Conservation (phyloP, 2,329 filamentous ascomycete genomes). For the Xylariaceae sp. region DNA sequence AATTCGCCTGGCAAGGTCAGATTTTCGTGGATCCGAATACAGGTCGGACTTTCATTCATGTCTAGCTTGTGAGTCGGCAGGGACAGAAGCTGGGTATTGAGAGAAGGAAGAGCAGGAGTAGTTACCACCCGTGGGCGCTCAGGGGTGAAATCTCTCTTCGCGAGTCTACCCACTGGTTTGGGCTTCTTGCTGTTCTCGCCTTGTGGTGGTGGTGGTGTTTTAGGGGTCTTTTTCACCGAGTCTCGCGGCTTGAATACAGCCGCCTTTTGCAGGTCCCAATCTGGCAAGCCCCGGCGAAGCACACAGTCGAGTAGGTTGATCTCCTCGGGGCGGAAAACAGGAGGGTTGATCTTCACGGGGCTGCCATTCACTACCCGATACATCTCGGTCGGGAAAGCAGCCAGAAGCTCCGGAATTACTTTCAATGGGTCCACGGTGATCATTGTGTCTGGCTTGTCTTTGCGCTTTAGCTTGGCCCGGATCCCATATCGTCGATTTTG, state of each 20-base stretch:
- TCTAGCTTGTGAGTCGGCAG: constrained; percentile 2
- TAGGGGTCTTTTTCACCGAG: neutral
- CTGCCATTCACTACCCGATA: constrained; percentile 13
- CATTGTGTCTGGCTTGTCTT: constrained; percentile 10
- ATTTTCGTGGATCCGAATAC: constrained; percentile 14
- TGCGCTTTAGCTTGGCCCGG: constrained; percentile 16
- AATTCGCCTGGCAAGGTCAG: constrained; percentile 25
- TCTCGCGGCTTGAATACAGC: neutral
- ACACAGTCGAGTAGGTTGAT: constrained; percentile 26
- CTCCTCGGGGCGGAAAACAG: constrained; percentile 23
- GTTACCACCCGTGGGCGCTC: neutral
- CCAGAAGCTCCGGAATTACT: constrained; percentile 28
- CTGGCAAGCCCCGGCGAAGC: constrained; percentile 10
- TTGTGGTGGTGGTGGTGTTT: constrained; percentile 18
- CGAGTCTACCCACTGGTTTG: neutral
- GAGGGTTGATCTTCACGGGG: constrained; percentile 14
- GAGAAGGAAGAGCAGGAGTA: neutral
- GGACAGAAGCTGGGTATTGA: constrained; percentile 17
- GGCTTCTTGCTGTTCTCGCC: neutral
- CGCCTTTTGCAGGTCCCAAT: constrained; percentile 4
- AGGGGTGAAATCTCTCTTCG: constrained; percentile 6
- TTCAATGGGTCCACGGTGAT: constrained; percentile 27
- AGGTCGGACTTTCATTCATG: constrained; percentile 19
- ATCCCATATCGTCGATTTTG: constrained; percentile 18
- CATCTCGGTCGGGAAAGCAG: constrained; percentile 19